phyloP scores from a whole-genome alignment of 106 monocot species.

The Dactylorhiza incarnata region DNA sequence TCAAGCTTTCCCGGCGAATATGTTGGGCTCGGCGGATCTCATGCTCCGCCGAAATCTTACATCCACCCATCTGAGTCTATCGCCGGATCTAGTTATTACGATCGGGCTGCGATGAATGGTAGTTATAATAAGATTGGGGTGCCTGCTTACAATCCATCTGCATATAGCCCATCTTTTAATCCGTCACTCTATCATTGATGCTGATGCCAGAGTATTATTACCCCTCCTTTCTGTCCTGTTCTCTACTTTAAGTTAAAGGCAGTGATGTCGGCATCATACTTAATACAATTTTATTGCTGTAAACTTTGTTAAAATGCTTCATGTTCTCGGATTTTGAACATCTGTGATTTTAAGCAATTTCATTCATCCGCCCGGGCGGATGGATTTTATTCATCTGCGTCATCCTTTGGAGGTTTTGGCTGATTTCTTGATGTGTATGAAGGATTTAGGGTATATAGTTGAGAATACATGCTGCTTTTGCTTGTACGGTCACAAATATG shows the following conservation, averaged over 20 bases:
- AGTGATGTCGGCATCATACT: background rate
- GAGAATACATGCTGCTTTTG: too few relatives aligned
- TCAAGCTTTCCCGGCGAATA: conserved; percentile 6
- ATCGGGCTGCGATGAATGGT: conserved; percentile 21
- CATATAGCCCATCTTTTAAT: background rate
- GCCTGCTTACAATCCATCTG: background rate
- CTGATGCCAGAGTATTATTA: background rate
- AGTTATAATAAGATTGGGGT: conserved; percentile 5
- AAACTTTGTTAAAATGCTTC: background rate
- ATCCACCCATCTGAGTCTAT: conserved; percentile 22
- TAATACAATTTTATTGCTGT: background rate
- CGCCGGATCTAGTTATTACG: conserved; percentile 21
- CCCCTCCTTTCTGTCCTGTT: background rate
- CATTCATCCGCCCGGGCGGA: background rate
- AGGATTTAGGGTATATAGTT: too few relatives aligned
- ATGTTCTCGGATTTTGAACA: background rate
- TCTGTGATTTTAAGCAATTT: background rate
- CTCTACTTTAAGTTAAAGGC: too few relatives aligned
- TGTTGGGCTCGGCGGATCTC: conserved; percentile 15
- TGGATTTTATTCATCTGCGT: background rate
- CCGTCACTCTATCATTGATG: conserved; percentile 10
- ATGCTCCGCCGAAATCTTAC: conserved; percentile 20
- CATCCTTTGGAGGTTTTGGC: background rate
- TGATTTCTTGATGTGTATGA: too few relatives aligned
- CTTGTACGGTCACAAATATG: too few relatives aligned